These are phyloP conservation scores for Aspergillus fumigatus DNA, from an alignment of 2,329 filamentous ascomycete genomes.

Conservation along the genomic window DNA sequence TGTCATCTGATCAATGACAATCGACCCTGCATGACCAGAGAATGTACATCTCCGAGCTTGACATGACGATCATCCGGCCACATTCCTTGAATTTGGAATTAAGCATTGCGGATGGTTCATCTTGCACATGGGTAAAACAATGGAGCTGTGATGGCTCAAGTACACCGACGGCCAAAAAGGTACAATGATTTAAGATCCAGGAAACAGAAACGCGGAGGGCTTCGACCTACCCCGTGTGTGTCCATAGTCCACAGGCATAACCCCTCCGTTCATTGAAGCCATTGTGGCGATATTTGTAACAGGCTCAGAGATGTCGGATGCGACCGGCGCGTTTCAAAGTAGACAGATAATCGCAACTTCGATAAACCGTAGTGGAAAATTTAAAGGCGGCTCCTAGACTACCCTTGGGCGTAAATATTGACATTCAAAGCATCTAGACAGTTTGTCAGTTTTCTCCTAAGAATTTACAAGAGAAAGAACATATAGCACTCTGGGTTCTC, in stretches of 20 bases:
- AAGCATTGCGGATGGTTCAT: background rate
- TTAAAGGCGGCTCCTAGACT: slow-evolving; percentile 1
- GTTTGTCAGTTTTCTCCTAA: slow-evolving; percentile 16
- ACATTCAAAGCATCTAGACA: slow-evolving; percentile 8
- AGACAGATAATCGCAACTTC: background rate
- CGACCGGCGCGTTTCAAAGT: slow-evolving; percentile 15
- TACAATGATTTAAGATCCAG: background rate
- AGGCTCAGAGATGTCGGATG: slow-evolving; percentile 4
- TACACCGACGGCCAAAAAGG: background rate
- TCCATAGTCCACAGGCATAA: slow-evolving; percentile 23
- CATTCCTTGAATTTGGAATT: background rate
- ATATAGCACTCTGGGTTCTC: slow-evolving; percentile 11
- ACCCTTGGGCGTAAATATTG: background rate
- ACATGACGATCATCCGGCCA: background rate
- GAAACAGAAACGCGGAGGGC: slow-evolving; percentile 12
- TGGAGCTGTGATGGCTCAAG: background rate
- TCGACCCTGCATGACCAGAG: background rate
- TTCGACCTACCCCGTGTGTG: background rate
- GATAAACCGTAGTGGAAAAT: background rate
- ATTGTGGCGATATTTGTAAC: slow-evolving; percentile 13
- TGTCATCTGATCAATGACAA: background rate
- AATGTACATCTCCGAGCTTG: background rate
- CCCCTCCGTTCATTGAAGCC: slow-evolving; percentile 23
- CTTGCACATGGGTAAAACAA: background rate
- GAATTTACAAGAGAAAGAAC: slow-evolving; percentile 12